Conservation (phyloP, 2,329 filamentous ascomycete genomes). For the Penicillium sp. region DNA sequence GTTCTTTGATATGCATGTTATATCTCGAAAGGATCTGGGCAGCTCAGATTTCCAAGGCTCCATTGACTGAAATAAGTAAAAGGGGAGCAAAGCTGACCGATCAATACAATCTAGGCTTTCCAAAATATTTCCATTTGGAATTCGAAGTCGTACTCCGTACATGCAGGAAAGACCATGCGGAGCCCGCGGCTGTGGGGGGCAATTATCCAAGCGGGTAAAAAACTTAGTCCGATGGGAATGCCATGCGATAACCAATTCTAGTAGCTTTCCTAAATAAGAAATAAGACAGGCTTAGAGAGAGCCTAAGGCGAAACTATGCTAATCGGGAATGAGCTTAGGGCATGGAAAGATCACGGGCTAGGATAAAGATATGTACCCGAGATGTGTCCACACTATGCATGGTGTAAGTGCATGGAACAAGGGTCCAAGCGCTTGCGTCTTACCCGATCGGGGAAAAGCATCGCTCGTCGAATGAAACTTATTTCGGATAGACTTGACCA, state of each 20-base stretch:
- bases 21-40: not conserved
- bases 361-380: not conserved
- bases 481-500: conserved; percentile 5
- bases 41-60: not conserved
- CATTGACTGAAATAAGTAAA: not conserved
- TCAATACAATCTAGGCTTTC: not conserved
- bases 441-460: conserved; percentile 22
- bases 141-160: not conserved
- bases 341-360: not conserved
- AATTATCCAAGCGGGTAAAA: not conserved
- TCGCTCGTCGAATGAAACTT: conserved; percentile 16
- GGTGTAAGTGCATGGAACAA: not conserved
- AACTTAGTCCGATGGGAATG: not conserved
- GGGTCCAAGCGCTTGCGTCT: not conserved
- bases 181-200: not conserved
- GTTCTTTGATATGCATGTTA: not conserved
- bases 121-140: not conserved
- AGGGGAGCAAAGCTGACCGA: not conserved
- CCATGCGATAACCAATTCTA: not conserved
- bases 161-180: not conserved
- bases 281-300: no score
- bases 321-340: conserved; percentile 6
- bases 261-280: not conserved
- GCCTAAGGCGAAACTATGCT: not conserved
- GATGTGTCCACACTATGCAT: not conserved